These are phyloP conservation scores for Penicillium turbatum DNA, from an alignment of 495 filamentous ascomycete genomes.

Conservation along the genomic window DNA sequence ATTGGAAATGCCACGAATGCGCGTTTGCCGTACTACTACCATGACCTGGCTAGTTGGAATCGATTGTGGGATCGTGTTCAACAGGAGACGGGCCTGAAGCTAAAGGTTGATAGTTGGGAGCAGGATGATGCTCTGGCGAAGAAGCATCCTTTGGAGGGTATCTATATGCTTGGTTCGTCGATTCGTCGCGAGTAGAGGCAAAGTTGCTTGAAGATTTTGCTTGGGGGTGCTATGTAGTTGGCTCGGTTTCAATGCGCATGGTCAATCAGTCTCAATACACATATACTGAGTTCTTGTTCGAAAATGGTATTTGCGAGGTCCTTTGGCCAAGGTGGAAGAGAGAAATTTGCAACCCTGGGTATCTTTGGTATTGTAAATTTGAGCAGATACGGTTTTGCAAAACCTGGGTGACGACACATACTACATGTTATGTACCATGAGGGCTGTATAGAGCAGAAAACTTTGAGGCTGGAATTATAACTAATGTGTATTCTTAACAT, in stretches of 20 bases:
- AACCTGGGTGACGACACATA: no score
- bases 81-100: conserved; percentile 31
- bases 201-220: neutral
- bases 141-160: conserved; percentile 2
- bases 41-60: conserved; percentile 36
- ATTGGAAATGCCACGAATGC: conserved; percentile 14
- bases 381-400: no score
- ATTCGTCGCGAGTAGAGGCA: neutral
- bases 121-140: conserved; percentile 5
- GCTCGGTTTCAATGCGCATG: neutral
- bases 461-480: no score
- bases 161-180: conserved; percentile 4
- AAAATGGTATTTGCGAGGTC: no score
- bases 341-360: no score
- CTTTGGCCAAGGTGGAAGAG: no score
- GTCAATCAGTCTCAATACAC: no score
- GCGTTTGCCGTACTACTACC: conserved; percentile 28
- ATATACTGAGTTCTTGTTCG: no score
- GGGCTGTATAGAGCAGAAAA: no score
- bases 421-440: no score
- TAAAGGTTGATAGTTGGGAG: conserved; percentile 27
- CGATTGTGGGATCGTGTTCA: conserved; percentile 46
- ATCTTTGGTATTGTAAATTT: no score
- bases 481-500: no score
- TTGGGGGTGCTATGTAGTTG: neutral